Conservation (phyloP, 1,139 yeast species). For the Candida sp. region DNA sequence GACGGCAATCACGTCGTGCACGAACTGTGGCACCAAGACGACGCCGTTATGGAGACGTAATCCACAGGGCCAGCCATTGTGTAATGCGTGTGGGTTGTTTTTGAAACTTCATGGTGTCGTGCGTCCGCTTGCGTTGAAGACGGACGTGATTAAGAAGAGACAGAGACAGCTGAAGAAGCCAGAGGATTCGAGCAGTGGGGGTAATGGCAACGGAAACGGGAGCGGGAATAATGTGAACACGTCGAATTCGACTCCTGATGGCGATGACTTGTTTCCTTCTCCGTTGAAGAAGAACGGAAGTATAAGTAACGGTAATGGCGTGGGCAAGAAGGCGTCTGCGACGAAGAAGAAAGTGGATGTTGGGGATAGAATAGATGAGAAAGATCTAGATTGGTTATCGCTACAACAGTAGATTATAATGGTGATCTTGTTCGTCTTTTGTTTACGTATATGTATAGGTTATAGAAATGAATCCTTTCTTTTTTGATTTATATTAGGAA, state of each 20-base stretch:
- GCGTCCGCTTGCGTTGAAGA: conserved; percentile 69
- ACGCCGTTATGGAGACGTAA: conserved; percentile 65
- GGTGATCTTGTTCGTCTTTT: too few relatives aligned
- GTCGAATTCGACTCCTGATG: conserved; percentile 26
- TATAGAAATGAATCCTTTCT: too few relatives aligned
- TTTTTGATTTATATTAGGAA: too few relatives aligned
- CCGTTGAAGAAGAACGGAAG: too few relatives aligned
- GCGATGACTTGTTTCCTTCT: conserved; percentile 44
- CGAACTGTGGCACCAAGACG: conserved; percentile 58
- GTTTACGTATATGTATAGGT: too few relatives aligned
- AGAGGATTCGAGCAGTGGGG: too few relatives aligned
- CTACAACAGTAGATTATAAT: neutral
- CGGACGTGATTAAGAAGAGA: conserved; percentile 90
- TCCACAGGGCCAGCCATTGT: conserved; percentile 57
- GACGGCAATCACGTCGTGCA: conserved; percentile 31
- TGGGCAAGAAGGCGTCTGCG: neutral
- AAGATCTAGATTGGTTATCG: neutral
- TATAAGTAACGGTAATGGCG: too few relatives aligned
- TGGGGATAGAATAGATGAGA: neutral
- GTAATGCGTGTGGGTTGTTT: conserved; percentile 66
- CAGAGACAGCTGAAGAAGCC: conserved; percentile 11
- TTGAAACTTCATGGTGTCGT: conserved; percentile 62
- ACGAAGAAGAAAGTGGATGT: neutral
- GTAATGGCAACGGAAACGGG: conserved; percentile 6
- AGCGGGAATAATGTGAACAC: conserved; percentile 1